A percentile compares a stretch with the other conserved stretches of the same genome.
Conservation (phyloP, 2,329 filamentous ascomycete genomes). For the Fusarium aywerte region DNA sequence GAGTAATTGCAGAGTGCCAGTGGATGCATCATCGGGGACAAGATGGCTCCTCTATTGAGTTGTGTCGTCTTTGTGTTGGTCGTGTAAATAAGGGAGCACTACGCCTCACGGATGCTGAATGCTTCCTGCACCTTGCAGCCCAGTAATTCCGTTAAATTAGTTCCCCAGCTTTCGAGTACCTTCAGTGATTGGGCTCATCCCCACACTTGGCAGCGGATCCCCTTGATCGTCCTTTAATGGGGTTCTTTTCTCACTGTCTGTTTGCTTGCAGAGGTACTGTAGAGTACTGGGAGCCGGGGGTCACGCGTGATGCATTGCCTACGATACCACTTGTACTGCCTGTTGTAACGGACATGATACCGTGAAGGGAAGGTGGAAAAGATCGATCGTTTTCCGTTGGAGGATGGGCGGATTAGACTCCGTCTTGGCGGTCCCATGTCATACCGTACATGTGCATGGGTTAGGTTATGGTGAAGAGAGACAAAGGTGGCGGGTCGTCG, state of each 20-base stretch:
- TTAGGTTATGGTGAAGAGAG: not conserved
- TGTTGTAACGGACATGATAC: conserved; percentile 29
- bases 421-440: conserved; percentile 31
- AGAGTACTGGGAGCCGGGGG: not conserved
- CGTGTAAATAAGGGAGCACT: conserved; percentile 7
- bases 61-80: not conserved
- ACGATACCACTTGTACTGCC: not conserved
- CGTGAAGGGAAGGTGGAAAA: conserved; percentile 39
- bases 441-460: not conserved
- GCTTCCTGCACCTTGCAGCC: not conserved
- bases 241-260: too few relatives aligned
- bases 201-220: conserved; percentile 34
- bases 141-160: not conserved
- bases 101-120: not conserved
- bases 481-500: not conserved
- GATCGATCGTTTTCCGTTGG: conserved; percentile 28
- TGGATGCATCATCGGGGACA: not conserved
- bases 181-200: conserved; percentile 2
- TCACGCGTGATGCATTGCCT: conserved; percentile 30
- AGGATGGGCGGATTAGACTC: conserved; percentile 1
- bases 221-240: not conserved
- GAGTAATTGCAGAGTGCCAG: not conserved
- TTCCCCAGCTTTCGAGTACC: conserved; percentile 7
- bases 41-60: not conserved
- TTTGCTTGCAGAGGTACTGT: too few relatives aligned